Evolutionary conservation across 495 filamentous ascomycete species (phyloP).

Genomic region (Tuber umbilicatum): DNA sequence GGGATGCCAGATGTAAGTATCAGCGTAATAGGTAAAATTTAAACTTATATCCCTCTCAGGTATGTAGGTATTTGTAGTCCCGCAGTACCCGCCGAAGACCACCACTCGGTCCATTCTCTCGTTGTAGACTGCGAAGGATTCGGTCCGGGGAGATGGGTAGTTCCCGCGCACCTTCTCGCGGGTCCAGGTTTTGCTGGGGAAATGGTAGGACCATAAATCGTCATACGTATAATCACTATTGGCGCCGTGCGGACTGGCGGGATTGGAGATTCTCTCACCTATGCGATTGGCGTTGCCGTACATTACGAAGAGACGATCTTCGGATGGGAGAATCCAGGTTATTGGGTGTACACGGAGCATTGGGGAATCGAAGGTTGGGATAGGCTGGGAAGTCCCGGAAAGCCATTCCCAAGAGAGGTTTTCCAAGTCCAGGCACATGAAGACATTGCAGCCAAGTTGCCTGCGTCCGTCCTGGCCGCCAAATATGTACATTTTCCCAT

Average conservation of each 20-base stretch:
- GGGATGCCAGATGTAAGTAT: constrained; percentile 31
- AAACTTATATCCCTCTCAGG: constrained; percentile 23
- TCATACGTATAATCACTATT: constrained; percentile 34
- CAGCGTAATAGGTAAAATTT: constrained; percentile 30
- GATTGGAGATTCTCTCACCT: constrained; percentile 21
- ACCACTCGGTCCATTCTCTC: constrained; percentile 11
- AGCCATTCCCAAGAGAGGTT: constrained; percentile 26
- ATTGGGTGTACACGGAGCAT: constrained; percentile 30
- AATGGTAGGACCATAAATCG: constrained; percentile 32
- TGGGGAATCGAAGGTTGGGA: constrained; percentile 21
- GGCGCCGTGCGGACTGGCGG: constrained; percentile 16
- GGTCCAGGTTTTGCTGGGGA: constrained; percentile 22
- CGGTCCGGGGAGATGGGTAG: constrained; percentile 31
- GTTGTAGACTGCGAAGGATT: constrained; percentile 28
- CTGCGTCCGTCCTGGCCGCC: constrained; percentile 30
- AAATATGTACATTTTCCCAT: constrained; percentile 31
- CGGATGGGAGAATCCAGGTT: constrained; percentile 25
- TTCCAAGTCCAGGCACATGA: constrained; percentile 27
- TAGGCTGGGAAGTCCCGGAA: constrained; percentile 28
- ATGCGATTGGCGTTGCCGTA: constrained; percentile 36
- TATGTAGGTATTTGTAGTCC: constrained; percentile 31
- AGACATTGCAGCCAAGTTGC: constrained; percentile 33
- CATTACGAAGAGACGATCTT: constrained; percentile 29
- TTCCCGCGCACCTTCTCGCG: constrained; percentile 30
- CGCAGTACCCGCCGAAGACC: constrained; percentile 30